Conservation (phyloP, 768 basidiomycete genomes). For the Amanita subjunquillea region DNA sequence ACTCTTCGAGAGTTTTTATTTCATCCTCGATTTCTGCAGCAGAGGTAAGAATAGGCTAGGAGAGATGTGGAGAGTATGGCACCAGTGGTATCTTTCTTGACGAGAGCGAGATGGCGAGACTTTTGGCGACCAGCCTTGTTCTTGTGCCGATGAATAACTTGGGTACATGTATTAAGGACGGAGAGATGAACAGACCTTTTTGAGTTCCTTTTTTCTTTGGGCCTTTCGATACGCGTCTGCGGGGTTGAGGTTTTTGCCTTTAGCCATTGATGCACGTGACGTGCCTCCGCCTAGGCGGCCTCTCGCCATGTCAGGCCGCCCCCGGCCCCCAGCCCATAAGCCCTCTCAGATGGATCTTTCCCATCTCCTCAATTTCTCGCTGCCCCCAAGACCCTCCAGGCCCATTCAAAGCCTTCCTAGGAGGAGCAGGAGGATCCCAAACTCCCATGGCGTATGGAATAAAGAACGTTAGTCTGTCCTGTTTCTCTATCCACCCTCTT, state of each 20-base stretch:
- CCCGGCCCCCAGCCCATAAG: slow-evolving; percentile 24
- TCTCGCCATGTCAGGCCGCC: slow-evolving; percentile 16
- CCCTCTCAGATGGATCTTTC: slow-evolving; percentile 41
- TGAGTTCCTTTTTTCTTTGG: slow-evolving; percentile 87
- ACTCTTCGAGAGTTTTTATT: slow-evolving; percentile 55
- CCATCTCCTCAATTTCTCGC: slow-evolving; percentile 88
- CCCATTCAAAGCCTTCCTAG: slow-evolving; percentile 49
- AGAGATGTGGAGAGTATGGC: slow-evolving; percentile 7
- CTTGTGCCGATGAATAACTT: slow-evolving; percentile 39
- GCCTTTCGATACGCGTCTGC: slow-evolving; percentile 93
- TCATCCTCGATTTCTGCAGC: slow-evolving; percentile 70
- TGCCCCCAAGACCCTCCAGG: slow-evolving; percentile 77
- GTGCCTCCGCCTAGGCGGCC: slow-evolving; percentile 17
- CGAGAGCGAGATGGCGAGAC: slow-evolving; percentile 76
- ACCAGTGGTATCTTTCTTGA: slow-evolving; percentile 93
- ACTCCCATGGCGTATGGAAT: slow-evolving; percentile 65
- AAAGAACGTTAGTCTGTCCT: slow-evolving; percentile 71
- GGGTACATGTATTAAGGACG: neutral
- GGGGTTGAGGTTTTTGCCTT: slow-evolving; percentile 81
- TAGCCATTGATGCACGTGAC: slow-evolving; percentile 46
- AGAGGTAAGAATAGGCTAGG: neutral
- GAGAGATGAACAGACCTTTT: slow-evolving; percentile 56
- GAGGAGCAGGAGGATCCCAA: slow-evolving; percentile 63
- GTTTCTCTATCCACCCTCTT: slow-evolving; percentile 10
- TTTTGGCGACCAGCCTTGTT: slow-evolving; percentile 83